Percentiles rank a stretch among this genome's conserved stretches.
phyloP scores from a whole-genome alignment of 495 filamentous ascomycete genomes.

The Wilcoxina mikolae region DNA sequence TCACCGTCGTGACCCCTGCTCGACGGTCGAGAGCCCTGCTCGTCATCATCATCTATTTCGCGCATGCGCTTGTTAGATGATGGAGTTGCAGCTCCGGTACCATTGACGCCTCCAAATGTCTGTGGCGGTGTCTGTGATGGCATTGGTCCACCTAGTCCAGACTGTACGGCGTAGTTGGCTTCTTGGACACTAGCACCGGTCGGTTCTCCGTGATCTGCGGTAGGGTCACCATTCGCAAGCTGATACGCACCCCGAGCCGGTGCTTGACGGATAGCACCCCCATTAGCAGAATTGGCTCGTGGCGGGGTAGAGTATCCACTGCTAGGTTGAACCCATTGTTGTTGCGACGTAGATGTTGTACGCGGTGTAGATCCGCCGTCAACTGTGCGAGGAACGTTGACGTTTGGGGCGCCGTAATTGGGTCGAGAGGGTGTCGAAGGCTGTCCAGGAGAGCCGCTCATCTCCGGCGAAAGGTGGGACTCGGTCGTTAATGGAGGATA shows the following conservation, averaged over 20 bases:
- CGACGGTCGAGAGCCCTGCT: constrained; percentile 52
- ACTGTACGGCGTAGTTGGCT: constrained; percentile 55
- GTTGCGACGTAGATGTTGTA: constrained; percentile 49
- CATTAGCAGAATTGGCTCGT: constrained; percentile 29
- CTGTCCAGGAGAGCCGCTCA: constrained; percentile 72
- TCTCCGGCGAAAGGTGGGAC: constrained; percentile 62
- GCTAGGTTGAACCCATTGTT: constrained; percentile 51
- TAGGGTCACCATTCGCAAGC: constrained; percentile 63
- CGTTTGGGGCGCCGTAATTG: constrained; percentile 16
- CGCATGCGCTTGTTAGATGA: constrained; percentile 63
- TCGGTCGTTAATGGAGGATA: constrained; percentile 37
- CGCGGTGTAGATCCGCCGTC: constrained; percentile 67
- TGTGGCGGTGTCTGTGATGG: constrained; percentile 40
- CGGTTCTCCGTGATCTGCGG: constrained; percentile 21
- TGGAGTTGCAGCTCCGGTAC: constrained; percentile 21
- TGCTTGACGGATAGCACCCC: constrained; percentile 31
- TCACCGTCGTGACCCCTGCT: constrained; percentile 36
- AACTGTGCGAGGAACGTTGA: constrained; percentile 23
- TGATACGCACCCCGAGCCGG: constrained; percentile 76
- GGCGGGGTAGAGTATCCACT: constrained; percentile 73
- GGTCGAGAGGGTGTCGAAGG: constrained; percentile 22
- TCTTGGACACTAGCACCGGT: constrained; percentile 19
- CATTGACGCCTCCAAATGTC: constrained; percentile 31
- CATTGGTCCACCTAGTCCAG: constrained; percentile 43
- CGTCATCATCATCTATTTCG: constrained; percentile 61